Percentiles rank a stretch among this genome's conserved stretches.
phyloP scores from a whole-genome alignment of 305 asterid genomes.

The Stenogyne calaminthoides region DNA sequence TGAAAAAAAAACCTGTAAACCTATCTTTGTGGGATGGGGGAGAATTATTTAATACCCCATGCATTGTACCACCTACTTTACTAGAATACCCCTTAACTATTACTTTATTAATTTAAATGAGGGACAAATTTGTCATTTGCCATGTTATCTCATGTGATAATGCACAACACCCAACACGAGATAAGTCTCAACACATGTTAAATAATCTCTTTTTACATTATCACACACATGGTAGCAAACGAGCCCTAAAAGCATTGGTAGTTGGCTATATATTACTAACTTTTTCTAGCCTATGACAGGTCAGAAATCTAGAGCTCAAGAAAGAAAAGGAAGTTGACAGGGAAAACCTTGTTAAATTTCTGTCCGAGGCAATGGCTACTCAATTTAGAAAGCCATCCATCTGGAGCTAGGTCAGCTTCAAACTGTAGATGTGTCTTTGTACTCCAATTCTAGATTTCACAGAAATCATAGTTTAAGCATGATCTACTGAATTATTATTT shows the following conservation, averaged over 20 bases:
- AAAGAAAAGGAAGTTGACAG: constrained; percentile 80
- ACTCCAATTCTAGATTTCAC: not conserved
- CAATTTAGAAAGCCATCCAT: constrained; percentile 90
- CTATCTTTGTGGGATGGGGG: too few relatives aligned
- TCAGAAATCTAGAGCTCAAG: constrained; percentile 91
- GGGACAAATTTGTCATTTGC: too few relatives aligned
- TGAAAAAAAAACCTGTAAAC: too few relatives aligned
- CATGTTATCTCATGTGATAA: too few relatives aligned
- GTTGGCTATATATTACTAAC: constrained; percentile 28
- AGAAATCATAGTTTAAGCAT: not conserved
- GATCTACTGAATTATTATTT: not conserved
- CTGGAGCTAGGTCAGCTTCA: constrained; percentile 62
- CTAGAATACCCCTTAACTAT: too few relatives aligned
- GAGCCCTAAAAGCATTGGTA: not conserved
- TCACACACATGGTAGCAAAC: too few relatives aligned
- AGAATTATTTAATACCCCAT: too few relatives aligned
- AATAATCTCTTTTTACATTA: too few relatives aligned
- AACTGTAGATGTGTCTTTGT: constrained; percentile 28
- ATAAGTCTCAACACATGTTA: too few relatives aligned
- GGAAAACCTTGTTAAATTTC: constrained; percentile 71
- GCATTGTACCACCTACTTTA: too few relatives aligned
- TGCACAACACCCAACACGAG: too few relatives aligned
- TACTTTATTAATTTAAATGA: too few relatives aligned
- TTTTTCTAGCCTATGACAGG: constrained; percentile 47
- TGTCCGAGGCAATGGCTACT: constrained; percentile 75